Conservation (phyloP, 768 basidiomycete genomes). For the Leucosporidium yakuticum region DNA sequence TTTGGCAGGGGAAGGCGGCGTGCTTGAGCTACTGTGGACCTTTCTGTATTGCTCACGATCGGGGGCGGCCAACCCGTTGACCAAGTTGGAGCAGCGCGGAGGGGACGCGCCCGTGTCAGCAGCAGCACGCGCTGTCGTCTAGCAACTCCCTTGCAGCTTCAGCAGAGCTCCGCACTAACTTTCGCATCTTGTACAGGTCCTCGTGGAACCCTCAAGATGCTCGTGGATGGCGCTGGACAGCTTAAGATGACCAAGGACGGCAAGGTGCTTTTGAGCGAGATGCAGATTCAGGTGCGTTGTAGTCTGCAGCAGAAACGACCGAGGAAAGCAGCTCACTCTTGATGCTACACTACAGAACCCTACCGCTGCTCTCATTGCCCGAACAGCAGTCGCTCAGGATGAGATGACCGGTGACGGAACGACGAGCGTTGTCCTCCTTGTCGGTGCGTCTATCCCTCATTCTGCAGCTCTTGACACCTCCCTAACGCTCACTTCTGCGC, state of each 20-base stretch:
- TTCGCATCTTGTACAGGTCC: slow-evolving; percentile 56
- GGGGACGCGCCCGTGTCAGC: slow-evolving; percentile 1
- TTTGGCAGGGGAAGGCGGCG: not conserved
- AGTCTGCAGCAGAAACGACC: not conserved
- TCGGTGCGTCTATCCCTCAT: slow-evolving; percentile 57
- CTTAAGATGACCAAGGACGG: slow-evolving; percentile 99
- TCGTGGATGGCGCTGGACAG: slow-evolving; percentile 94
- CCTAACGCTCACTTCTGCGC: too few species aligned
- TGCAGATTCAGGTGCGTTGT: slow-evolving; percentile 69
- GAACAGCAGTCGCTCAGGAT: slow-evolving; percentile 96
- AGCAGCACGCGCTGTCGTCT: too few species aligned
- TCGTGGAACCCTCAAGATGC: slow-evolving; percentile 96
- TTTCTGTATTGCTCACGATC: not conserved
- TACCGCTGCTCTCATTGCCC: slow-evolving; percentile 97
- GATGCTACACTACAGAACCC: slow-evolving; percentile 56
- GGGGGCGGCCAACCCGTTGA: not conserved
- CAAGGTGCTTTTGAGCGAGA: slow-evolving; percentile 94
- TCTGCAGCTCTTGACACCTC: not conserved
- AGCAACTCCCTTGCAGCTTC: too few species aligned
- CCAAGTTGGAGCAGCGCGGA: not conserved
- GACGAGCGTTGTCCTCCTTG: slow-evolving; percentile 90
- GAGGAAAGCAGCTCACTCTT: not conserved
- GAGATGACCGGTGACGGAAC: slow-evolving; percentile 99
- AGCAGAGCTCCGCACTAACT: too few species aligned
- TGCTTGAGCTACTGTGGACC: not conserved